Base-by-base conservation (phyloP, 345 rosid genomes). In the Bruguiera sexangula region DNA sequence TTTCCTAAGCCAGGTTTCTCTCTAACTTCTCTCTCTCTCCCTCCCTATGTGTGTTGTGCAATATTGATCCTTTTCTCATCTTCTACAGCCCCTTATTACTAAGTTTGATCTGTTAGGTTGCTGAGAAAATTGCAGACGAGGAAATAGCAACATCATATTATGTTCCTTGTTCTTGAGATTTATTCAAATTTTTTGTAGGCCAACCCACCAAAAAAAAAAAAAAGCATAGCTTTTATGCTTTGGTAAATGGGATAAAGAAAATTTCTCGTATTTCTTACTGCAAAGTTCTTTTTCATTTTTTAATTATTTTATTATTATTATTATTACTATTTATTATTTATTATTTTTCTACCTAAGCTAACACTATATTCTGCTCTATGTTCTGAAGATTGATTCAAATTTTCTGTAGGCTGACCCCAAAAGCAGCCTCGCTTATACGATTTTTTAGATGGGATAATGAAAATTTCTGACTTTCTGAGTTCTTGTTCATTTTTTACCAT, bases 1-100 rank as follows among this genome's bases (percentile, higher is more conserved):
- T 65, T 71, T 27, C 77, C 80, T 24, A 76, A 63, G 52, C 73
- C 71, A 55, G 78, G 81, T 76, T 71, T 36, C 64, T 50, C 19
- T 68, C 50, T 13, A 43, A 13, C 19, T 52, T 10, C 21, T 36
- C 22, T 57, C 9, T 65, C 24, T n/a, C 24, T 6, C n/a, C 7
- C 8, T 22, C 32, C n/a, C 36, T n/a, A 9, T 29, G 8, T 22
- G 43, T 24, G 16, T 62, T 52, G 7, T 19, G 37, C 20, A 6
- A 18, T 29, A 13, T 52, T 21, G n/a, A 5, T 32, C 13, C 60
- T 52, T 9, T 8, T 43, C 50, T 13, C 19, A 7, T 31, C 50
- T 1, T 48, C 46, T 50, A 10, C 26, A 21, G 31, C 39, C 68
- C 6, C 27, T 19, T 30, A 8, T 54, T n/a, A 20, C 11, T 9